phyloP scores from a whole-genome alignment of 2,329 filamentous ascomycete species.

The Diaporthe batatas region DNA sequence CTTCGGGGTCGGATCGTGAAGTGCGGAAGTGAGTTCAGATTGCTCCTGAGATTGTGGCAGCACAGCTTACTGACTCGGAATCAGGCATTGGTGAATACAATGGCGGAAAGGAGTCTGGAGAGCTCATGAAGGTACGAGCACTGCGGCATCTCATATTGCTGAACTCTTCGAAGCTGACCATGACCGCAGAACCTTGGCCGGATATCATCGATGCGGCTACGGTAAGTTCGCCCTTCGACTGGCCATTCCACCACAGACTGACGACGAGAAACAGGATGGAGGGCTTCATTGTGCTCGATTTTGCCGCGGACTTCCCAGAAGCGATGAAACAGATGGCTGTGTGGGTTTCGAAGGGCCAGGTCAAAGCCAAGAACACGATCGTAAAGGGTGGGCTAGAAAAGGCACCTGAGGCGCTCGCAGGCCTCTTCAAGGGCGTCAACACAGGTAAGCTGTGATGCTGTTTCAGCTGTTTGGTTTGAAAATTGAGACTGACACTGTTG shows the following conservation, averaged over 20 bases:
- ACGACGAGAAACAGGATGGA: slow-evolving; percentile 60
- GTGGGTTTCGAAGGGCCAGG: slow-evolving; percentile 79
- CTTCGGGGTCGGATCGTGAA: slow-evolving; percentile 75
- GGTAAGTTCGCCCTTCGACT: slow-evolving; percentile 63
- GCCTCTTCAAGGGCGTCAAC: slow-evolving; percentile 77
- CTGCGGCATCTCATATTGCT: neutral
- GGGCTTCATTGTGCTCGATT: slow-evolving; percentile 83
- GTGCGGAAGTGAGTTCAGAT: slow-evolving; percentile 76
- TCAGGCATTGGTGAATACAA: slow-evolving; percentile 40
- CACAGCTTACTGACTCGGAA: neutral
- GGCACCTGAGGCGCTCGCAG: slow-evolving; percentile 73
- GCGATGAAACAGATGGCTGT: slow-evolving; percentile 72
- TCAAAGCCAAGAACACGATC: slow-evolving; percentile 79
- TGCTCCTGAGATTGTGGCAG: slow-evolving; percentile 56
- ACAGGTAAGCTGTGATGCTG: slow-evolving; percentile 61
- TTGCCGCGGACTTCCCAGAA: slow-evolving; percentile 65
- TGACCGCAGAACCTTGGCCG: slow-evolving; percentile 32
- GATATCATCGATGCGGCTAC: slow-evolving; percentile 35
- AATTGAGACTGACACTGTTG: slow-evolving; percentile 12
- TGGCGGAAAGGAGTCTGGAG: slow-evolving; percentile 12
- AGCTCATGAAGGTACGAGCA: slow-evolving; percentile 22
- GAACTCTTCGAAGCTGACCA: slow-evolving; percentile 53
- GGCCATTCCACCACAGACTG: slow-evolving; percentile 52
- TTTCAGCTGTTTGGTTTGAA: neutral
- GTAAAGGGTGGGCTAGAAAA: slow-evolving; percentile 75